Evolutionary conservation across 192 early-diverging fungal genomes (phyloP), one percentile per base, ranked within the genome.

Genomic region (Phlyctochytrium arcticum): DNA sequence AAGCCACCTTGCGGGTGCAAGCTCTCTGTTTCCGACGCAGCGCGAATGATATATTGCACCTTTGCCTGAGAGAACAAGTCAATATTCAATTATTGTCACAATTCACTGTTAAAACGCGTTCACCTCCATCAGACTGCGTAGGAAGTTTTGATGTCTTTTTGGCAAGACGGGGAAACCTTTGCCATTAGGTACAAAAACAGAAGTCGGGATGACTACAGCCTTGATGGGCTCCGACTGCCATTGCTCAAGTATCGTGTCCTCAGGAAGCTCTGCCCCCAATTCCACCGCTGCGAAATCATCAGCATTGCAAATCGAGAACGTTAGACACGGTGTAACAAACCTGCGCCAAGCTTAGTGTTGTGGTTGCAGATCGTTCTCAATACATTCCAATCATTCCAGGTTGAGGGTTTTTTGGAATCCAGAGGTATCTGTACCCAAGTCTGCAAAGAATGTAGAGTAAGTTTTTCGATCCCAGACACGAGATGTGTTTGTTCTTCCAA

Each of bases 151-250:
- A 62, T 93, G 85, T 0, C 55, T 50, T 63, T 91, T 91, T 29
- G 79, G 78, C 29, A 99, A 81, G 35, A 97, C 97, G 8, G 97
- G 95, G 63, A 84, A 95, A 2, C 92, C 91, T 55, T 87, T 88
- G 33, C 73, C 69, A 73, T 98, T 98, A 6, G 65, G 67, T 5
- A 91, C 58, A 60, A 99, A 99, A 32, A 90, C 65, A 17, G 69
- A 36, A 10, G 83, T 84, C 3, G 90, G 86, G 6, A 99, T 39
- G 36, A 93, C 80, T 4, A 96, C 75, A 1, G 80, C 69, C 57
- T 85, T 82, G 19, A 99, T 75, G 0, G 97, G 97, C 63, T 98
- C 95, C 2, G 94, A 88, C 12, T 85, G 68, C 97, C 97, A 99
- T 47, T 75, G 77, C 9, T 79, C 73, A 10, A 85, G 57, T 33